phyloP scores from a whole-genome alignment of 352 stramenopile species.

The Pythium angustatum region DNA sequence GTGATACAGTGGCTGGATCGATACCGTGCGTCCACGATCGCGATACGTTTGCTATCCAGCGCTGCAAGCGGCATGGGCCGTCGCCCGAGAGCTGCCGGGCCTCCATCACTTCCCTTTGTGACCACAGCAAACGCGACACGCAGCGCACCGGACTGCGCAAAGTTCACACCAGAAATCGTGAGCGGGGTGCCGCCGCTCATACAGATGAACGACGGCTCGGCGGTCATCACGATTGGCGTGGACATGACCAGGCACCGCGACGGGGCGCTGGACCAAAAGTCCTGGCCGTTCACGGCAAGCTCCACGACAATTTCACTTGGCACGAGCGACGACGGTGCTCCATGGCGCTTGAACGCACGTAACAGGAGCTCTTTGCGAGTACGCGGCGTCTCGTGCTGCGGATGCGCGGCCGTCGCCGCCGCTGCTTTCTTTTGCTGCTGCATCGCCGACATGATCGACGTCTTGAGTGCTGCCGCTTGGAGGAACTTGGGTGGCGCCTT shows the following conservation, averaged over 20 bases:
- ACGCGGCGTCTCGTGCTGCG: slow-evolving; percentile 15
- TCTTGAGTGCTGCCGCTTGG: slow-evolving; percentile 37
- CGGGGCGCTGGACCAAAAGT: slow-evolving; percentile 37
- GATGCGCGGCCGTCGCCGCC: background rate
- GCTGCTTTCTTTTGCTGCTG: slow-evolving; percentile 36
- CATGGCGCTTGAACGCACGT: slow-evolving; percentile 28
- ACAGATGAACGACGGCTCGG: slow-evolving; percentile 30
- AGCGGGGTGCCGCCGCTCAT: slow-evolving; percentile 33
- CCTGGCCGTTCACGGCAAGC: slow-evolving; percentile 42
- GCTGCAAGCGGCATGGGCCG: background rate
- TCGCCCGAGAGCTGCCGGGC: background rate
- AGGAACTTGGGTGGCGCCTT: slow-evolving; percentile 13
- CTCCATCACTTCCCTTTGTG: background rate
- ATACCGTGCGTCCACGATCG: slow-evolving; percentile 35
- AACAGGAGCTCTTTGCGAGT: slow-evolving; percentile 40
- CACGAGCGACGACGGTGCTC: slow-evolving; percentile 25
- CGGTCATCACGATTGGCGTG: slow-evolving; percentile 26
- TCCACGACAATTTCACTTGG: slow-evolving; percentile 39
- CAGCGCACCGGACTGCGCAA: slow-evolving; percentile 34
- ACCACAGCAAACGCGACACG: slow-evolving; percentile 33
- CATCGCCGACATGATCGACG: slow-evolving; percentile 54
- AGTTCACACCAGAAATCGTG: slow-evolving; percentile 39
- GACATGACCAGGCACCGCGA: slow-evolving; percentile 25
- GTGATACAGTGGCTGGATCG: slow-evolving; percentile 32
- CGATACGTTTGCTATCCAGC: slow-evolving; percentile 18